These are phyloP conservation scores for Oenanthe sinensis DNA, from an alignment of 129 eudicot genomes.

Conservation along the genomic window DNA sequence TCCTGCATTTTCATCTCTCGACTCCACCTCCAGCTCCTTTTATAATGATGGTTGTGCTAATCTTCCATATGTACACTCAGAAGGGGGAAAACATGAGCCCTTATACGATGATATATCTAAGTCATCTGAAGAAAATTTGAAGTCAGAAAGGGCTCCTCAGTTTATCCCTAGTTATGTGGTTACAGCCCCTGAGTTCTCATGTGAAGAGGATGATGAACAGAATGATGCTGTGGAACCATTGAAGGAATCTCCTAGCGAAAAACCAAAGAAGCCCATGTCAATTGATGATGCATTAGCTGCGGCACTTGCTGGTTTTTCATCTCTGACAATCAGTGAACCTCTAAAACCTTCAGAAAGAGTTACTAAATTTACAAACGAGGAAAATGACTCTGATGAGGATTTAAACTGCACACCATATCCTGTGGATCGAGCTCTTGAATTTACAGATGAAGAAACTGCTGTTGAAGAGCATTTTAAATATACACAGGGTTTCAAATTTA, in stretches of 20 bases:
- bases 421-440: constrained; percentile 26
- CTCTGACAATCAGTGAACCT: constrained; percentile 21
- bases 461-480: constrained; percentile 8
- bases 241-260: constrained; percentile 21
- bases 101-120: constrained; percentile 12
- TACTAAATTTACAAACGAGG: constrained; percentile 3
- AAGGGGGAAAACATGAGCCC: constrained; percentile 26
- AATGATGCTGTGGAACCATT: constrained; percentile 25
- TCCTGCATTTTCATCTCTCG: constrained; percentile 38
- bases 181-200: constrained; percentile 40
- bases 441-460: constrained; percentile 15
- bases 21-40: constrained; percentile 37
- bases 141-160: constrained; percentile 18
- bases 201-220: constrained; percentile 48
- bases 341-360: constrained; percentile 8
- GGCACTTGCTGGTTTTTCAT: constrained; percentile 68
- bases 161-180: constrained; percentile 36
- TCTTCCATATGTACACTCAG: constrained; percentile 24
- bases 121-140: constrained; percentile 14
- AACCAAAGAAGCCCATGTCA: constrained; percentile 40
- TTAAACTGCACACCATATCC: constrained; percentile 16
- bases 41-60: constrained; percentile 22
- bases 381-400: constrained; percentile 13
- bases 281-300: constrained; percentile 80
- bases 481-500: constrained; percentile 6